Base-by-base conservation (phyloP, 2,329 filamentous ascomycete genomes). In the Escovopsis sp. region DNA sequence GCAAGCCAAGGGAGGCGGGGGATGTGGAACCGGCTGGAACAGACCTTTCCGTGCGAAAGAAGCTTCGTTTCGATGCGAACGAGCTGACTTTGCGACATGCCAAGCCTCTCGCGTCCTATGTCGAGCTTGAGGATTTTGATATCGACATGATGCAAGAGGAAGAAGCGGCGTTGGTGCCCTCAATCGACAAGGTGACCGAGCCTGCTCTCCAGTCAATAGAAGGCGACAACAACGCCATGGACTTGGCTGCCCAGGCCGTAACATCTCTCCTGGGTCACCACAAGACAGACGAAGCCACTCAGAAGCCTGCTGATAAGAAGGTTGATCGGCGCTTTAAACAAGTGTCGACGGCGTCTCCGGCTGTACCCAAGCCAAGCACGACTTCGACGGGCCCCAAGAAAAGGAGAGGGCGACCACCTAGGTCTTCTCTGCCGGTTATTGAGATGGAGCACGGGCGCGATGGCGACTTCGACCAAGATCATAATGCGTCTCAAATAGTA, bases 1-100 rank as follows among this genome's bases (percentile, higher is more conserved):
- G 49, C 33, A 47, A 51, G 15, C 46, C 52, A 26, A 33, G 44
- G 12, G 50, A 51, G 12, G 39, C 49, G 5, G 33, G 45, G 2
- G 36, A 33, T 15, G 12, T 38, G 19, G 28, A 44, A 43, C 33
- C 39, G 11, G 43, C 41, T 18, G 38, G 23, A 38, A 10, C 42
- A 35, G 43, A 51, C n/a, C 38, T 51, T 45, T 37, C 34, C n/a
- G 40, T 41, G 50, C 55, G 44, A 33, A 55, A 50, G 43, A 50
- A 40, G 15, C 50, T 45, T 10, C 41, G 51, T 3, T 68, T 53
- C 51, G 66, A 70, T 38, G 61, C 64, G 2, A 66, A 73, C 15
- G 60, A 69, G 30, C 70, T 70, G 19, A 56, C 60, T 10, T 58
- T 75, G 18, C 64, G 72, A 19, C 70, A 73, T 46, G 69, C 72